A percentile compares a stretch with the other conserved stretches of the same genome.
These are phyloP conservation scores for Pythium pyrilobum DNA, from an alignment of 352 stramenopile species.

Conservation along the genomic window DNA sequence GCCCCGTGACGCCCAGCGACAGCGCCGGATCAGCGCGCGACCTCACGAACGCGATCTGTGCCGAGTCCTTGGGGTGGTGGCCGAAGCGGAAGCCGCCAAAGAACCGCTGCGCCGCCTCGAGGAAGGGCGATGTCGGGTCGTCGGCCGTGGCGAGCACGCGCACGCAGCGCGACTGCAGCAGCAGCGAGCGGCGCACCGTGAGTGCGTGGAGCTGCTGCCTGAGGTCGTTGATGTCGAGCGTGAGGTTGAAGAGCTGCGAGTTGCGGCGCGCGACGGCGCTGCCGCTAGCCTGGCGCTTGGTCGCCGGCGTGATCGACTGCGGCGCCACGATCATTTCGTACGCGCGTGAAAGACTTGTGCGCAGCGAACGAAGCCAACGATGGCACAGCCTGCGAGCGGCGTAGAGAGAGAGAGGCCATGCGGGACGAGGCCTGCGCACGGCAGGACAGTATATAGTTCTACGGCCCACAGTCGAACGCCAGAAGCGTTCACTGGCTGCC, in stretches of 20 bases:
- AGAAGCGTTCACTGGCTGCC: too few species aligned
- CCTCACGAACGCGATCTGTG: neutral
- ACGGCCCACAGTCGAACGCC: too few species aligned
- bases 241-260: conserved; percentile 7
- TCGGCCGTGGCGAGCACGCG: neutral
- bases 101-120: neutral
- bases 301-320: too few species aligned
- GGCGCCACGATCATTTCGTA: too few species aligned
- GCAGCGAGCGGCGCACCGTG: neutral
- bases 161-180: neutral
- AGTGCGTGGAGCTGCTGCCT: neutral
- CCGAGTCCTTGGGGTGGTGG: neutral
- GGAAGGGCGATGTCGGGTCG: neutral
- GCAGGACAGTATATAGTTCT: too few species aligned
- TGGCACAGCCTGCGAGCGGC: too few species aligned
- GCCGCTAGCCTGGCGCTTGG: too few species aligned
- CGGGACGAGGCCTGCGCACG: too few species aligned
- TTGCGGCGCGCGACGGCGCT: neutral
- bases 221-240: conserved; percentile 4
- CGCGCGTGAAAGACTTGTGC: too few species aligned
- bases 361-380: too few species aligned
- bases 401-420: too few species aligned
- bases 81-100: neutral
- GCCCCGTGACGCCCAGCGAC: neutral
- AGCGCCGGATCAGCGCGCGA: neutral